phyloP scores from a whole-genome alignment of 2,329 filamentous ascomycete genomes.

The Sporothrix brasiliensis region DNA sequence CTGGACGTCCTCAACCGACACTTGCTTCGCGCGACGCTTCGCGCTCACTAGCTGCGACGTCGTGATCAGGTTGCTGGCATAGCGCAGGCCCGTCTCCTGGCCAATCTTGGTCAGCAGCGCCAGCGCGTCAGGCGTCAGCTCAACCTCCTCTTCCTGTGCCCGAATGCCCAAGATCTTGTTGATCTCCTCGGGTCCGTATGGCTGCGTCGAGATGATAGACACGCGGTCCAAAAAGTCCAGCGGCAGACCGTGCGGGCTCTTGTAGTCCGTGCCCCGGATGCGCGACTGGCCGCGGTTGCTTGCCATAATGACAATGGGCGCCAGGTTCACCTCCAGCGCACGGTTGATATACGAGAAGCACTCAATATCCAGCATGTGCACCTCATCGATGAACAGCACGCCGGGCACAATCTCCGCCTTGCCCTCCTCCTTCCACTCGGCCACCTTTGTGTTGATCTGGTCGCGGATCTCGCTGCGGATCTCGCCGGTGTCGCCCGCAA shows the following conservation, averaged over 20 bases:
- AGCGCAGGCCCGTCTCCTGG: constrained; percentile 85
- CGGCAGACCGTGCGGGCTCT: constrained; percentile 88
- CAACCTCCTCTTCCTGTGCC: constrained; percentile 94
- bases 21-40: constrained; percentile 83
- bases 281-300: constrained; percentile 91
- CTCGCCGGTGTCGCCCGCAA: constrained; percentile 97
- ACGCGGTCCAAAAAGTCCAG: constrained; percentile 95
- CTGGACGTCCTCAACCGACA: constrained; percentile 85
- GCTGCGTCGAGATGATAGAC: constrained; percentile 91
- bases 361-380: constrained; percentile 99
- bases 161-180: constrained; percentile 90
- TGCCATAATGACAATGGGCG: constrained; percentile 98
- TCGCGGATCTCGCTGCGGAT: constrained; percentile 96
- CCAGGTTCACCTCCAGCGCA: constrained; percentile 89
- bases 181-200: constrained; percentile 82
- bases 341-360: constrained; percentile 99
- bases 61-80: constrained; percentile 97
- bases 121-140: constrained; percentile 84
- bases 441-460: constrained; percentile 98
- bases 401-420: constrained; percentile 98
- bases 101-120: constrained; percentile 95
- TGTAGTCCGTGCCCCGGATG: constrained; percentile 92
- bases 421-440: constrained; percentile 98
- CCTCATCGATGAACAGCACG: constrained; percentile 97
- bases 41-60: constrained; percentile 85